Evolutionary conservation across 768 basidiomycete genomes (phyloP).

Genomic region (Leccinellum albellum): DNA sequence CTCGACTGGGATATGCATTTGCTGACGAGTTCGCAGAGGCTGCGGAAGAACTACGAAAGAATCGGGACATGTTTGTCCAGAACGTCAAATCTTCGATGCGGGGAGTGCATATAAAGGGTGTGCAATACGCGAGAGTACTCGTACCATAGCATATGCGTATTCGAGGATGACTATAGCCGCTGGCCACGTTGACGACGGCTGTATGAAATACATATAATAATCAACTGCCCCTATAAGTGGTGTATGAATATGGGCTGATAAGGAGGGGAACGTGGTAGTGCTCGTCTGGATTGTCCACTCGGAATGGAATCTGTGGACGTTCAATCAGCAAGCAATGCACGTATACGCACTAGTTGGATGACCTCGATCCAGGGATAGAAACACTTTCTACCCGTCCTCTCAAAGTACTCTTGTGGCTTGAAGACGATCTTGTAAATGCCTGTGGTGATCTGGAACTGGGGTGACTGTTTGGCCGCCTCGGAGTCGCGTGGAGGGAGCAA

Average conservation of each 20-base stretch:
- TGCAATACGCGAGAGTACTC: slow-evolving; percentile 74
- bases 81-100: slow-evolving; percentile 89
- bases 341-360: slow-evolving; percentile 8
- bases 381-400: slow-evolving; percentile 52
- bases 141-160: slow-evolving; percentile 34
- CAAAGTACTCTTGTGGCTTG: slow-evolving; percentile 80
- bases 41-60: slow-evolving; percentile 88
- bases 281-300: slow-evolving; percentile 64
- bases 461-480: slow-evolving; percentile 38
- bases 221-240: slow-evolving; percentile 89
- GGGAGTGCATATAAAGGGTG: slow-evolving; percentile 73
- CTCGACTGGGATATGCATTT: neutral
- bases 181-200: neutral
- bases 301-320: slow-evolving; percentile 68
- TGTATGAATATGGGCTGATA: slow-evolving; percentile 87
- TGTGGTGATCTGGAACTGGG: slow-evolving; percentile 42
- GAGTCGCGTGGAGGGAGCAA: slow-evolving; percentile 60
- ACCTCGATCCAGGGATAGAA: slow-evolving; percentile 96
- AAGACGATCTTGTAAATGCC: slow-evolving; percentile 80
- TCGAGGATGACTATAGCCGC: slow-evolving; percentile 6
- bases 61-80: slow-evolving; percentile 74
- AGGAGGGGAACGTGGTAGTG: slow-evolving; percentile 92
- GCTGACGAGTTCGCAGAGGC: slow-evolving; percentile 62
- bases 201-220: slow-evolving; percentile 9
- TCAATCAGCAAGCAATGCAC: slow-evolving; percentile 3